These are phyloP conservation scores for Leccinum subrobustum DNA, from an alignment of 1,284 basidiomycete genomes.

Conservation along the genomic window DNA sequence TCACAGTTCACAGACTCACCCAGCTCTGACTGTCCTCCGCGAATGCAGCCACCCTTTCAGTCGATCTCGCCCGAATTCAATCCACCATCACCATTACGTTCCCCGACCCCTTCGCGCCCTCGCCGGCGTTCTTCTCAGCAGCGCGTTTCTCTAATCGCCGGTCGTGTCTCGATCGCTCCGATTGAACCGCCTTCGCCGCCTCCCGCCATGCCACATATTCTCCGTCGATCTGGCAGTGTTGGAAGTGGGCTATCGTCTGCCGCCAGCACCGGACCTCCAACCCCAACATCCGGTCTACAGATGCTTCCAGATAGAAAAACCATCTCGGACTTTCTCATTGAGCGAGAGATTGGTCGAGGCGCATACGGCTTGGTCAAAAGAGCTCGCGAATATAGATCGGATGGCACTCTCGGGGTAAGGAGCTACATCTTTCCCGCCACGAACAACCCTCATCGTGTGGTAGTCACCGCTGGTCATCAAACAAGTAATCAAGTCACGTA, in stretches of 20 bases:
- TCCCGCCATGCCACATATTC: slow-evolving; percentile 54
- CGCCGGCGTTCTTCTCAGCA: slow-evolving; percentile 78
- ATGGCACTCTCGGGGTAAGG: slow-evolving; percentile 82
- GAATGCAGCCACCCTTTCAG: slow-evolving; percentile 15
- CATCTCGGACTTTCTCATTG: slow-evolving; percentile 79
- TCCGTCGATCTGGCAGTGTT: slow-evolving; percentile 59
- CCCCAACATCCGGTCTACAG: slow-evolving; percentile 49
- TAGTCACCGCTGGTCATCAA: slow-evolving; percentile 88
- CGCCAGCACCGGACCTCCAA: slow-evolving; percentile 60
- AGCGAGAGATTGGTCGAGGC: slow-evolving; percentile 90
- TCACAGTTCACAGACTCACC: slow-evolving; percentile 27
- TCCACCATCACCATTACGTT: slow-evolving; percentile 34
- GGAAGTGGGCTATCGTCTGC: slow-evolving; percentile 60
- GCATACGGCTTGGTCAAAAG: slow-evolving; percentile 96
- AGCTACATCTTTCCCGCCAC: slow-evolving; percentile 3
- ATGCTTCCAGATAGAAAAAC: slow-evolving; percentile 57
- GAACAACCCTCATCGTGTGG: slow-evolving; percentile 17
- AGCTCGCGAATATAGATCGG: slow-evolving; percentile 73
- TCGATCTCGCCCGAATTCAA: slow-evolving; percentile 20
- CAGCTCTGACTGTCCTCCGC: slow-evolving; percentile 22
- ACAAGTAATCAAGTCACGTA: slow-evolving; percentile 97
- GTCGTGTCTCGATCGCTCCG: slow-evolving; percentile 71
- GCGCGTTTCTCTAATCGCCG: slow-evolving; percentile 77
- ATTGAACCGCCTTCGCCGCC: slow-evolving; percentile 65
- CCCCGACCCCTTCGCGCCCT: slow-evolving; percentile 55